Conservation (phyloP, 1,284 basidiomycete species). For the Ceratobasidium sp. region DNA sequence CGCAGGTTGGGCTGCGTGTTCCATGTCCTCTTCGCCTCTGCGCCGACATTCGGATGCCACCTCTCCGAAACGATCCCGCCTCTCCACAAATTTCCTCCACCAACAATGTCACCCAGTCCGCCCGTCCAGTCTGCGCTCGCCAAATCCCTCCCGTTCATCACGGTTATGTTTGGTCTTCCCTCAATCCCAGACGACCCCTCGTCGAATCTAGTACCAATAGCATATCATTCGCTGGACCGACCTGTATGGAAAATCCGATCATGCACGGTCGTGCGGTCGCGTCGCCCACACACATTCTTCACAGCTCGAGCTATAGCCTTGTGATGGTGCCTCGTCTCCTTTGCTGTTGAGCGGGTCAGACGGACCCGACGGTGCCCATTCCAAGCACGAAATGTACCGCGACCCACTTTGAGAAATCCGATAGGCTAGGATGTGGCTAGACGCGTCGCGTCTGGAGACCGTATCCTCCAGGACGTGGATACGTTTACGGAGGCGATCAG, state of each 20-base stretch:
- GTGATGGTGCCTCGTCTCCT: slow-evolving; percentile 68
- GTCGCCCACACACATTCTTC: slow-evolving; percentile 89
- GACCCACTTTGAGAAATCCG: slow-evolving; percentile 90
- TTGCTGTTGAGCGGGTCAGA: slow-evolving; percentile 66
- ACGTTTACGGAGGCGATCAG: slow-evolving; percentile 91
- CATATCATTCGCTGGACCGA: slow-evolving; percentile 90
- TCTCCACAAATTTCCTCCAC: slow-evolving; percentile 61
- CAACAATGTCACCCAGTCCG: slow-evolving; percentile 84
- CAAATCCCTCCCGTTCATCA: slow-evolving; percentile 87
- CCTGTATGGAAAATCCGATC: slow-evolving; percentile 99
- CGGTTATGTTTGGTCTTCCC: slow-evolving; percentile 87
- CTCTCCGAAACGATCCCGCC: slow-evolving; percentile 61
- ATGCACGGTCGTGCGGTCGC: slow-evolving; percentile 84
- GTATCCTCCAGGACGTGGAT: slow-evolving; percentile 95
- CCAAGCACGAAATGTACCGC: slow-evolving; percentile 81
- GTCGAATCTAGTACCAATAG: slow-evolving; percentile 78
- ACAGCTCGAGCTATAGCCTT: slow-evolving; percentile 98
- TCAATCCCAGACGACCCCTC: slow-evolving; percentile 90
- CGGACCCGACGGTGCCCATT: slow-evolving; percentile 77
- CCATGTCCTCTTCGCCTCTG: neutral
- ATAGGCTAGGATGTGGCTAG: slow-evolving; percentile 92
- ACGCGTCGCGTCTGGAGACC: slow-evolving; percentile 94
- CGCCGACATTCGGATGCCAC: slow-evolving; percentile 58
- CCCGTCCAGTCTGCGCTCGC: slow-evolving; percentile 82
- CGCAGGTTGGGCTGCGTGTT: neutral